Conservation (phyloP, 2,329 filamentous ascomycete species). For the Cercospora brassicicola region DNA sequence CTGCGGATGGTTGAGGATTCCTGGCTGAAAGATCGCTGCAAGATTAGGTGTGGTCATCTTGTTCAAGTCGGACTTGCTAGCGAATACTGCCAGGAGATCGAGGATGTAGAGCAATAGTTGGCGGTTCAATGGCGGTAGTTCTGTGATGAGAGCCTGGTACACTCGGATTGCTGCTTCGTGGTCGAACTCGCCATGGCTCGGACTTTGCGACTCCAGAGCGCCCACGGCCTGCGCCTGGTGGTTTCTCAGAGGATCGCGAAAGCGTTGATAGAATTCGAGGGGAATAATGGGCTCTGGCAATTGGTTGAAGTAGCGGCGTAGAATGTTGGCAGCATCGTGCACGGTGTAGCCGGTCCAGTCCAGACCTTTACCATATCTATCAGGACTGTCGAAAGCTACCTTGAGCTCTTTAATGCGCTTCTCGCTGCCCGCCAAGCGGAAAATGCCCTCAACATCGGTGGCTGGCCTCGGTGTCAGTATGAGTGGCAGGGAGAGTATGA, state of each 20-base stretch:
- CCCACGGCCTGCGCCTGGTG: conserved; percentile 70
- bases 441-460: conserved; percentile 93
- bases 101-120: conserved; percentile 94
- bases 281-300: conserved; percentile 96
- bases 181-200: conserved; percentile 73
- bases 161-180: conserved; percentile 72
- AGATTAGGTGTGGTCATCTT: conserved; percentile 95
- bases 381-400: conserved; percentile 86
- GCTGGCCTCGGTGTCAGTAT: conserved; percentile 56
- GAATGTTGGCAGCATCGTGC: conserved; percentile 94
- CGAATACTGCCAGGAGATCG: conserved; percentile 92
- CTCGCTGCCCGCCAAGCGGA: conserved; percentile 90
- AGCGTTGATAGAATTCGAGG: conserved; percentile 86
- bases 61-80: conserved; percentile 93
- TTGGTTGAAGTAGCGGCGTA: conserved; percentile 92
- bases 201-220: conserved; percentile 61
- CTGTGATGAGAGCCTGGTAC: conserved; percentile 89
- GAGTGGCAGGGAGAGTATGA: neutral
- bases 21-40: conserved; percentile 95
- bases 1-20: conserved; percentile 86
- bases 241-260: conserved; percentile 75
- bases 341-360: conserved; percentile 98
- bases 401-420: conserved; percentile 98
- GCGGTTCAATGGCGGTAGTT: conserved; percentile 86
- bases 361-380: conserved; percentile 92